phyloP scores from a whole-genome alignment of 495 filamentous ascomycete genomes.

The Podospora pseudocomata region DNA sequence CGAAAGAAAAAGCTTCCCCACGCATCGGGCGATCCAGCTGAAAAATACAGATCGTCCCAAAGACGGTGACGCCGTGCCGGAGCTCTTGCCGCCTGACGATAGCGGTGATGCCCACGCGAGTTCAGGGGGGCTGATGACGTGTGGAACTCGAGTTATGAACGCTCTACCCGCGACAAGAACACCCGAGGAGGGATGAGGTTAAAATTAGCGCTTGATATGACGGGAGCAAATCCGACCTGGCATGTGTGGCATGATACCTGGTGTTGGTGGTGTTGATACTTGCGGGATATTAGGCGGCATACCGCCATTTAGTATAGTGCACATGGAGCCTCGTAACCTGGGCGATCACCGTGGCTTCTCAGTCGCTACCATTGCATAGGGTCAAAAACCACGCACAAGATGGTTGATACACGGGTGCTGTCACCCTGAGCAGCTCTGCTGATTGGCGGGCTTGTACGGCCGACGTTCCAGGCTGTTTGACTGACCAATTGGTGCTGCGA shows the following conservation, averaged over 20 bases:
- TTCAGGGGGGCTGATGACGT: not conserved
- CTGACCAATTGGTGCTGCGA: not conserved
- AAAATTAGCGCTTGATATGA: not conserved
- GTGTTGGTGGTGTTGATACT: not conserved
- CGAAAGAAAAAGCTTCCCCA: not conserved
- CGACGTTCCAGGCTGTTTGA: not conserved
- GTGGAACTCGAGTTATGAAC: not conserved
- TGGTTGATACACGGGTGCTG: not conserved
- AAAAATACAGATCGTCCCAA: not conserved
- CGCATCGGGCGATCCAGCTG: not conserved
- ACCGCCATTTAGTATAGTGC: not conserved
- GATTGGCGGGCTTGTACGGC: slow-evolving; percentile 1
- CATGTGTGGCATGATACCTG: too few relatives aligned
- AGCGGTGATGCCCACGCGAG: not conserved
- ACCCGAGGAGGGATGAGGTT: not conserved
- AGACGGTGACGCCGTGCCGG: not conserved
- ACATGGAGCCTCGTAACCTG: not conserved
- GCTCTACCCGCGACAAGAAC: not conserved
- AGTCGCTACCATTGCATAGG: not conserved
- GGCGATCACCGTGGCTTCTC: not conserved
- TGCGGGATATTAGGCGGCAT: not conserved
- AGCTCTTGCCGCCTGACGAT: not conserved
- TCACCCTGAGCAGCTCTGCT: not conserved
- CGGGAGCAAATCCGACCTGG: too few relatives aligned
- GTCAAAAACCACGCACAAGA: not conserved